These are phyloP conservation scores for Beauveria scarabaeidicola DNA, from an alignment of 2,329 filamentous ascomycete species.

Conservation along the genomic window DNA sequence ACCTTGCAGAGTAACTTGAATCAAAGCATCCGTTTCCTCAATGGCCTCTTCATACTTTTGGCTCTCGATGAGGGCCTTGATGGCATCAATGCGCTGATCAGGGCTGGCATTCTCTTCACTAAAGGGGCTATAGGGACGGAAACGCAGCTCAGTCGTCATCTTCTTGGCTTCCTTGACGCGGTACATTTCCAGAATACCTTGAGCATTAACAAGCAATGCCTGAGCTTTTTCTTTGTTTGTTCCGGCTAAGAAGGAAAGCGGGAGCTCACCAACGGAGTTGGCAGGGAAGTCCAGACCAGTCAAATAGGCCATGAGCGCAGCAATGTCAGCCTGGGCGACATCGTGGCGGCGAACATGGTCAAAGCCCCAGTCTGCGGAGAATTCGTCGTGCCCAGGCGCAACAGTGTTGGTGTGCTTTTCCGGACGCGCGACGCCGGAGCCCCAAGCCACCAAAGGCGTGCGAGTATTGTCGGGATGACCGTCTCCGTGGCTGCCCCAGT, in stretches of 20 bases:
- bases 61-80: slow-evolving; percentile 57
- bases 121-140: slow-evolving; percentile 65
- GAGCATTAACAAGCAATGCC: slow-evolving; percentile 75
- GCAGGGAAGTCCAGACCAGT: slow-evolving; percentile 83
- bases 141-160: slow-evolving; percentile 64
- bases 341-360: slow-evolving; percentile 77
- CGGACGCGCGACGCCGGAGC: slow-evolving; percentile 78
- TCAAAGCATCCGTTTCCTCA: slow-evolving; percentile 64
- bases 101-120: slow-evolving; percentile 54
- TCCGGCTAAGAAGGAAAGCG: slow-evolving; percentile 71
- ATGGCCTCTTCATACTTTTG: slow-evolving; percentile 71
- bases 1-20: slow-evolving; percentile 69
- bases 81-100: slow-evolving; percentile 57
- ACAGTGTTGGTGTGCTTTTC: slow-evolving; percentile 42
- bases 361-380: slow-evolving; percentile 82
- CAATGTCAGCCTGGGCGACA: slow-evolving; percentile 88
- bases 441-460: slow-evolving; percentile 89
- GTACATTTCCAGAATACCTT: slow-evolving; percentile 91
- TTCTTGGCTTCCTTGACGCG: slow-evolving; percentile 86
- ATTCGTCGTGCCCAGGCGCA: slow-evolving; percentile 80
- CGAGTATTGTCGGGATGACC: slow-evolving; percentile 95
- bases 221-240: slow-evolving; percentile 69
- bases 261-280: slow-evolving; percentile 91
- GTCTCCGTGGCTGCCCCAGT: slow-evolving; percentile 98
- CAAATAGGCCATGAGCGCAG: slow-evolving; percentile 90